Evolutionary conservation across 1,139 yeast genomes (phyloP), one percentile per base, ranked within the genome.

Genomic region (Meyerozyma guilliermondii): DNA sequence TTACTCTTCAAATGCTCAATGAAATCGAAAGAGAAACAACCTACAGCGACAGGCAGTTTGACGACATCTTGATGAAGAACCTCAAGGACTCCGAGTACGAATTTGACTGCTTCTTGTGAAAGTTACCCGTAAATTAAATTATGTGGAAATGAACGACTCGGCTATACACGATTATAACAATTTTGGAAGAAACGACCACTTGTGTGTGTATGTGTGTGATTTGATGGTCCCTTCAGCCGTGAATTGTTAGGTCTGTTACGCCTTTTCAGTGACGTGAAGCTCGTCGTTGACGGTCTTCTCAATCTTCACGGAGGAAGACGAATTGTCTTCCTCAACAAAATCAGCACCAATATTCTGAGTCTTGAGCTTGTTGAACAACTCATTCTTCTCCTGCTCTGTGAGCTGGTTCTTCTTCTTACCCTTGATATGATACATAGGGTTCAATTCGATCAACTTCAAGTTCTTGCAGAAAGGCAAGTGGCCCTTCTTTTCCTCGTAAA

Each of bases 1-100:
- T 69, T 4, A 53, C 66, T 17, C 52, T 69, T 41, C 62, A 63
- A 26, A 53, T 62, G 10, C 59, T 68, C n/a, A 60, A 62, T 17
- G 66, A 63, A 35, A 56, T 48, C 17, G 60, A 60, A 39, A 57
- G 55, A 23, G 47, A 55, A 5, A 45, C 50, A 7, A 42, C 46
- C 8, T 55, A 58, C 38, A 49, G 59, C 1, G 59, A 61, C 28
- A 46, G 46, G 30, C 62, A 63, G 28, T 67, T 70, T 47, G 63
- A 66, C 42, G 39, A 44, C 5, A 59, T 63, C 4, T 54, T 71
- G 39, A 54, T 62, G 34, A 55, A 58, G 41, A 61, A 58, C 31
- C 58, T 69, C 43, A 52, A 53, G 34, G 65, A 65, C 41, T 63
- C 72, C 24, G 62, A 58, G 36, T 61, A 59, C 50, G 68, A 68